Percentiles rank a stretch among this genome's conserved stretches.
These are phyloP conservation scores for Macrolepiota dolichaula DNA, from an alignment of 768 basidiomycete genomes.

Conservation along the genomic window DNA sequence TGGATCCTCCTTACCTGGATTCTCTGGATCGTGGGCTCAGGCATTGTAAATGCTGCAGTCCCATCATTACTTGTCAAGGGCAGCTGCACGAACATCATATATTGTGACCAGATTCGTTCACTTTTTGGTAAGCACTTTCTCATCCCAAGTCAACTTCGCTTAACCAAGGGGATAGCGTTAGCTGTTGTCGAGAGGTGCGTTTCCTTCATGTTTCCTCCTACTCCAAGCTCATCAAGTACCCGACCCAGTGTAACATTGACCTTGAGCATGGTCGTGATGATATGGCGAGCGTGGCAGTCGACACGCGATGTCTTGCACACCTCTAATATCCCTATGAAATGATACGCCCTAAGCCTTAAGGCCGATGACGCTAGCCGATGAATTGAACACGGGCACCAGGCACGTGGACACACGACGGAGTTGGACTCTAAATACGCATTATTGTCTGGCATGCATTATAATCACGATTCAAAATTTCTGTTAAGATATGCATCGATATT, in stretches of 20 bases:
- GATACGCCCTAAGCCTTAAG: neutral
- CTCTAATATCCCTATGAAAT: neutral
- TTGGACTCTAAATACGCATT: neutral
- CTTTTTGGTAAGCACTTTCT: constrained; percentile 40
- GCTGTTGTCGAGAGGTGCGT: constrained; percentile 53
- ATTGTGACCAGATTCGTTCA: constrained; percentile 54
- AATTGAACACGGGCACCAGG: no score
- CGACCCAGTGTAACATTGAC: constrained; percentile 40
- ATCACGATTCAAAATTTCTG: neutral
- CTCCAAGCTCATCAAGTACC: neutral
- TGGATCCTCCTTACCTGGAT: constrained; percentile 60
- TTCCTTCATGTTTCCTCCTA: neutral
- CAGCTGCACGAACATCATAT: constrained; percentile 42
- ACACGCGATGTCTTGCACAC: constrained; percentile 29
- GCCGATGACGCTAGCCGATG: neutral
- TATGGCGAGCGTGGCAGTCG: constrained; percentile 54
- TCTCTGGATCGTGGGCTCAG: constrained; percentile 57
- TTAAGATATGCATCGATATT: no score
- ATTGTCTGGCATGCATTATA: neutral
- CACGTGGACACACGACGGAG: no score
- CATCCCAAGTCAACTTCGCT: neutral
- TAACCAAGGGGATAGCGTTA: constrained; percentile 27
- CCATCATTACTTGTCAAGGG: constrained; percentile 38
- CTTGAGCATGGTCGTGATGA: constrained; percentile 40
- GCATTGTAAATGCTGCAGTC: constrained; percentile 45